Percentiles rank a stretch among this genome's conserved stretches.
Evolutionary conservation across 208 protist genomes (phyloP).

Genomic region (Novymonas esmeraldas): DNA sequence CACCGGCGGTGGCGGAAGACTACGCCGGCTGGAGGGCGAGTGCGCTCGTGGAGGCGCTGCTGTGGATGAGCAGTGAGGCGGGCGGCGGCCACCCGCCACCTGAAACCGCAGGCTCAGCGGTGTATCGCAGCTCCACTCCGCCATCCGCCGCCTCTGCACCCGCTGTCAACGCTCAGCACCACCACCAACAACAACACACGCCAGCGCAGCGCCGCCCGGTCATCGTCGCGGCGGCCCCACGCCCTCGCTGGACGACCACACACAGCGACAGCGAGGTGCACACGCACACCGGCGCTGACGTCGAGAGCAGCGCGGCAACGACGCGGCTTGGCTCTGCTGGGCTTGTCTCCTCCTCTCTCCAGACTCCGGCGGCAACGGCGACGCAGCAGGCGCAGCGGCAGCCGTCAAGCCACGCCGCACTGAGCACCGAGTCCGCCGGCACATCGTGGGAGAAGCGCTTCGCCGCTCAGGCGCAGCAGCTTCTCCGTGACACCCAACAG

Average conservation of each 20-base stretch:
- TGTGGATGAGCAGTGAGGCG: conserved; percentile 12
- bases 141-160: background rate
- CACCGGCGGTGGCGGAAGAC: too few relatives aligned
- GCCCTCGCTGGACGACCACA: background rate
- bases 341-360: background rate
- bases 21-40: background rate
- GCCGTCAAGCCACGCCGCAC: background rate
- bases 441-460: conserved; percentile 23
- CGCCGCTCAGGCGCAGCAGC: conserved; percentile 9
- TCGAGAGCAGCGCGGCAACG: background rate
- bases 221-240: background rate
- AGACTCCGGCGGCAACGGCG: too few relatives aligned
- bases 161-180: background rate
- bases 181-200: background rate
- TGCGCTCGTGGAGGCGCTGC: conserved; percentile 13
- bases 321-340: background rate
- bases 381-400: background rate
- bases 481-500: conserved; percentile 21
- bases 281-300: too few relatives aligned
- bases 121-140: conserved; percentile 1
- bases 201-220: background rate
- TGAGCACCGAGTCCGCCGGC: background rate
- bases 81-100: background rate
- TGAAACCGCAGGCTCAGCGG: background rate
- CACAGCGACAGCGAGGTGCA: background rate